Conservation (phyloP, 495 filamentous ascomycete genomes). For the Astrocystis sublimbata region DNA sequence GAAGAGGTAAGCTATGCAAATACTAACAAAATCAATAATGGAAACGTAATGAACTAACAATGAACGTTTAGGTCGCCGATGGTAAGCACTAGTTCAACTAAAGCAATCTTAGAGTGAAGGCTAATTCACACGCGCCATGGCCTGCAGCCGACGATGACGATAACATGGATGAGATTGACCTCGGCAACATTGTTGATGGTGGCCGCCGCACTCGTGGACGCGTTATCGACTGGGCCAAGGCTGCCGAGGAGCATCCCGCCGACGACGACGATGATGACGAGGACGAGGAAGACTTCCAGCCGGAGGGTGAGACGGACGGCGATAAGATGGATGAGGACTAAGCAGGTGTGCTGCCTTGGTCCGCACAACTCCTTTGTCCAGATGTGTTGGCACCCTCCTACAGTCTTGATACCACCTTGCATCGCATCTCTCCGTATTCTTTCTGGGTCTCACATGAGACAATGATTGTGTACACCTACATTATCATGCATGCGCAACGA, state of each 20-base stretch:
- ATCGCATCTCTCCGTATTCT: not conserved
- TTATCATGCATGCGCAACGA: not conserved
- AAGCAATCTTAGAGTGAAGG: constrained; percentile 17
- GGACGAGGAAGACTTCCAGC: constrained; percentile 68
- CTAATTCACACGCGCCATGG: not conserved
- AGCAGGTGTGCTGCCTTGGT: not conserved
- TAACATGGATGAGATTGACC: constrained; percentile 87
- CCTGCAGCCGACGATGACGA: constrained; percentile 75
- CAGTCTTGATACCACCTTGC: not conserved
- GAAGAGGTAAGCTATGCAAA: constrained; percentile 55
- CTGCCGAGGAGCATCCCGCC: constrained; percentile 65
- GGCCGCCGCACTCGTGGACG: constrained; percentile 83
- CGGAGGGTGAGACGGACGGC: constrained; percentile 38
- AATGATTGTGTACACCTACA: not conserved
- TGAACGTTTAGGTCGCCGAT: constrained; percentile 36
- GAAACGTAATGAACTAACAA: constrained; percentile 26
- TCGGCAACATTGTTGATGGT: constrained; percentile 75
- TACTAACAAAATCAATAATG: not conserved
- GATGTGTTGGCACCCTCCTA: not conserved
- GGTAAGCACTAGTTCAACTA: constrained; percentile 37
- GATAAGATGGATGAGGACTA: constrained; percentile 55
- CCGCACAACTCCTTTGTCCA: not conserved
- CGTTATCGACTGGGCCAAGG: constrained; percentile 82
- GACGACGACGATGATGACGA: constrained; percentile 80
- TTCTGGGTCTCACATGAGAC: not conserved